Conservation (phyloP, 2,329 filamentous ascomycete species). For the Chaetomium sp. region DNA sequence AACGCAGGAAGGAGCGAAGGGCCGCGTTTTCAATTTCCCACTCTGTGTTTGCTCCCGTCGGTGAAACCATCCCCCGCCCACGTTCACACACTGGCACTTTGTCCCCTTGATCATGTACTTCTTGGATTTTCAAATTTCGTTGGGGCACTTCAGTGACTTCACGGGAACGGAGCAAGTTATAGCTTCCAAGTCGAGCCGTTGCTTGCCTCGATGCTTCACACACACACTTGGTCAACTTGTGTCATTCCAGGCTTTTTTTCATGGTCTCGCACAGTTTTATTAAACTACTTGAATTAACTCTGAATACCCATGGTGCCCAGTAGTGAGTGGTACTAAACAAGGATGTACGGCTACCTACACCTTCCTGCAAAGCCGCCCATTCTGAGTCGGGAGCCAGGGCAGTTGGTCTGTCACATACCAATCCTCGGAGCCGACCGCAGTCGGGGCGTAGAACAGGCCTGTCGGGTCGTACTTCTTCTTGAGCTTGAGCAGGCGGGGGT, state of each 20-base stretch:
- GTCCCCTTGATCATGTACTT: not conserved
- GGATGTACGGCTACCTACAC: slow-evolving; percentile 1
- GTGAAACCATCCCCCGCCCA: slow-evolving; percentile 3
- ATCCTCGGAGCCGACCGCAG: slow-evolving; percentile 32
- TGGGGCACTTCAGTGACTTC: not conserved
- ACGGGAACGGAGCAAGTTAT: not conserved
- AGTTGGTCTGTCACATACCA: slow-evolving; percentile 29
- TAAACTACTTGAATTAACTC: not conserved
- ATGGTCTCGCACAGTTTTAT: not conserved
- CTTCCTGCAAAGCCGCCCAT: slow-evolving; percentile 31
- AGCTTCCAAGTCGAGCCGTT: not conserved
- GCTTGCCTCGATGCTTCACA: not conserved
- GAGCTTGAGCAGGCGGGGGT: slow-evolving; percentile 26
- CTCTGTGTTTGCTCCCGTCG: not conserved
- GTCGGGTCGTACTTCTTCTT: slow-evolving; percentile 34
- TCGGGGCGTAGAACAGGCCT: slow-evolving; percentile 33
- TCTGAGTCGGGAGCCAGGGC: slow-evolving; percentile 29
- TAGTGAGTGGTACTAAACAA: not conserved
- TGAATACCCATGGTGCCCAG: not conserved
- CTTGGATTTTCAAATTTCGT: not conserved
- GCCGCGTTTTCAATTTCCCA: not conserved
- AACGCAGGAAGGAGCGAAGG: not conserved
- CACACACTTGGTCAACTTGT: not conserved
- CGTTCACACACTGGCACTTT: not conserved
- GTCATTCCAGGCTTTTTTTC: not conserved